These are phyloP conservation scores for Corymbia citriodora DNA, from an alignment of 441 rosid species.

Conservation along the genomic window DNA sequence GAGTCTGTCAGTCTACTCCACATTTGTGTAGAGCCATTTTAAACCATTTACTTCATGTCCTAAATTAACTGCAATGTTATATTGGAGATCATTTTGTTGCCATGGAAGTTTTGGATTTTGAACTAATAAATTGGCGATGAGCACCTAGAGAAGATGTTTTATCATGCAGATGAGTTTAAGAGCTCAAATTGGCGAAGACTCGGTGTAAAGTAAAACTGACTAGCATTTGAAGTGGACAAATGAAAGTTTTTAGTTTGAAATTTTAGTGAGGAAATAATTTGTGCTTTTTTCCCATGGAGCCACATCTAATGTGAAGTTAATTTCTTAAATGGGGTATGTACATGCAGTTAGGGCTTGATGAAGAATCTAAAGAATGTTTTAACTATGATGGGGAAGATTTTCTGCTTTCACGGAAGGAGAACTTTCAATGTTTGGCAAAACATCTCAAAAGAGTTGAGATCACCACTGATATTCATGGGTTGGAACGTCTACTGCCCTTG, in stretches of 20 bases:
- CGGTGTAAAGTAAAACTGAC: neutral
- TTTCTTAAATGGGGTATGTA: no score
- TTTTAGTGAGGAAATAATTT: neutral
- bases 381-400: neutral
- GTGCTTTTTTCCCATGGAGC: no score
- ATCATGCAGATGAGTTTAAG: neutral
- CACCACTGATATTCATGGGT: neutral
- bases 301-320: no score
- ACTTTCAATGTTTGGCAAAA: neutral
- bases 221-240: neutral
- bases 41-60: accelerated
- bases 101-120: neutral
- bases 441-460: neutral
- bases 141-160: neutral
- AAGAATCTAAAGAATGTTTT: no score
- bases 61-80: neutral
- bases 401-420: neutral
- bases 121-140: neutral
- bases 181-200: neutral
- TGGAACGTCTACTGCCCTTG: neutral
- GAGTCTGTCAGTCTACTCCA: neutral
- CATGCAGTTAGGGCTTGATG: neutral
- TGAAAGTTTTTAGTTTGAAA: neutral
- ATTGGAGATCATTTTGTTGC: neutral
- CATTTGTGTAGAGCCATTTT: neutral